Evolutionary conservation across 441 rosid genomes (phyloP), one percentile per base, ranked within the genome.

Genomic region (Populus trichocarpa): DNA sequence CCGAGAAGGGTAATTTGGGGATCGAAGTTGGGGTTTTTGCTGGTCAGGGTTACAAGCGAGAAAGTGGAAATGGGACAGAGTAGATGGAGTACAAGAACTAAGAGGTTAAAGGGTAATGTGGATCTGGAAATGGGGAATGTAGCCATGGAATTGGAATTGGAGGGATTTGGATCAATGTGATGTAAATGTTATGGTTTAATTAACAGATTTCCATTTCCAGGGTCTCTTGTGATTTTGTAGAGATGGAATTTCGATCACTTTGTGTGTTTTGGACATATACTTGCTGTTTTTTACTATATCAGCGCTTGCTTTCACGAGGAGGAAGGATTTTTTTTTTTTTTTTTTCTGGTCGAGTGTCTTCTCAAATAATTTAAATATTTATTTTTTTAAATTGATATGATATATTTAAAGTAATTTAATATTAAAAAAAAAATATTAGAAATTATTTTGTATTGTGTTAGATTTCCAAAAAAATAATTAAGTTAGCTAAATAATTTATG

Each of bases 1-100:
- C 90, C 93, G 59, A 78, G 77, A 67, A 83, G 78, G 36, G 77
- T 59, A 33, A 81, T 69, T 73, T 77, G 72, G 67, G 82, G 79
- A 73, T 75, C 82, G 79, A 85, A 87, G 18, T 76, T 69, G 75
- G 82, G 78, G 72, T 71, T 72, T 35, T 40, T 53, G 50, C 40
- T 67, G 42, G 65, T 66, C 61, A 79, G 80, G 79, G 83, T 71
- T 67, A 20, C 75, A 13, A 70, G 70, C 11, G 85, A 69, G 35
- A 81, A 70, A 70, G 63, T 69, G 12, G 75, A 79, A 20, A 78
- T 32, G 72, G 81, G 78, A 14, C 67, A 53, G 16, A 79, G 69
- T 42, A 84, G 70, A 79, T 61, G 59, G 75, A 78, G 73, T 25
- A 65, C 6, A 1, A 67, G 63, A 78, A 65, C 57, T 42, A 71